Evolutionary conservation across 2,329 filamentous ascomycete genomes (phyloP), one percentile per base, ranked within the genome.

Genomic region (Zymoseptoria pseudotritici): DNA sequence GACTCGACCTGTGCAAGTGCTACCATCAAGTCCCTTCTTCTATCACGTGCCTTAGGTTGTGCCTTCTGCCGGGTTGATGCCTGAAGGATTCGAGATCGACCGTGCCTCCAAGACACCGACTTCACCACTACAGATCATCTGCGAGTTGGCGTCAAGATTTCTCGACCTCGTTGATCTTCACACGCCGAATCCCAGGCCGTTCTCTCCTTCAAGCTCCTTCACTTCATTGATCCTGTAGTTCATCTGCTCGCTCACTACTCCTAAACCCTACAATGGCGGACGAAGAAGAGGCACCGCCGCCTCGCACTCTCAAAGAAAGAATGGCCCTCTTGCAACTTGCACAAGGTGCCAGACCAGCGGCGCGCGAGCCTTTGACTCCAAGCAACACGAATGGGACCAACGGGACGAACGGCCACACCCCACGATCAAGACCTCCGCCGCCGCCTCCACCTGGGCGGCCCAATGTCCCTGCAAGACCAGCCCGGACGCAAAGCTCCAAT

Each of bases 311-410:
- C 66, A 75, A 74, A 62, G 74, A 76, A 54, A 77, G 79, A 60
- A 80, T 80, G 58, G 78, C 78, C 2, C 75, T 76, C 2, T 67
- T 81, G 56, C 79, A 80, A 63, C 71, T 80, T 50, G 73, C 78
- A 52, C 73, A 80, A 62, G 76, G 79, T 17, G 74, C 72, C 8
- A 54, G 71, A 8, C 63, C 72, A 7, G 75, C 76, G 17, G 66
- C 66, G 13, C 13, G 36, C 36, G 17, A 13, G 36, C 64, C 68
- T 4, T 67, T 73, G 54, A 72, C 77, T 26, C 66, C 72, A 6
- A 70, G 53, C 20, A 51, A 61, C 42, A 49, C 53, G 8, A 61
- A 66, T 49, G 51, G 63, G 10, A 63, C 63, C 50, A 67, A 66
- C 58, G 65, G 60, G 10, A 58, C 63, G 6, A 57, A 42, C 17